Base-by-base conservation (phyloP, 225 moss, liverwort and hornwort genomes). In the Bryum argenteum region DNA sequence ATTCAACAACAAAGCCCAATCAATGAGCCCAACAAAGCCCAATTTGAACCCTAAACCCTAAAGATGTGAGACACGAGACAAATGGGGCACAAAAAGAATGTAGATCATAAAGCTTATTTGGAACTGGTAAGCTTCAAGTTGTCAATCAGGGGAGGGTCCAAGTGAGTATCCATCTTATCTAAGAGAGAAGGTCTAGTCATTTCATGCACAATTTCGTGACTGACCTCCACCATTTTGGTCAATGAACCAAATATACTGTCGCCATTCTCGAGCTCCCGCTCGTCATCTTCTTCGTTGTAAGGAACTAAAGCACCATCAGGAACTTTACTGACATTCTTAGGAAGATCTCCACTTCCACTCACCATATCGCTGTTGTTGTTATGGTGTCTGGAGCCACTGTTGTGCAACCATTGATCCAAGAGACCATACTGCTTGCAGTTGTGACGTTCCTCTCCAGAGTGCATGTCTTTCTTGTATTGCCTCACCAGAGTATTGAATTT, bases 401-500 rank as follows among this genome's bases (percentile, higher is more conserved):
- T 73, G 70, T 79, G 85, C 58, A 79, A 63, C 79, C 79, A 85
- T 41, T 70, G 79, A 59, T 73, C 76, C 73, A 85, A 54, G 43
- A 77, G 77, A 55, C 71, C 81, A n/a, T 79, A 70, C 43, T 75
- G 79, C 71, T 85, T 81, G 69, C 68, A 81, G 59, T 16, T 61
- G 39, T 72, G 85, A 61, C 23, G 81, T 24, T 72, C 72, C 68
- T 76, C 72, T 16, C 72, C 61, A 9, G 76, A 75, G 17, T 75
- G 69, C 78, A 78, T 21, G 24, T 73, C 76, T 71, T 80, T 84
- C 72, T 81, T 85, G 72, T 79, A 66, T 52, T 85, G 85, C 50
- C 81, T 23, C 17, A 85, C 54, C 72, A 85, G 61, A 8, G 78
- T 78, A 64, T 85, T 85, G 10, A 85, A 85, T 58, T 84, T 81